Evolutionary conservation across 1,139 yeast species (phyloP).

Genomic region (Blastobotrys persicus): DNA sequence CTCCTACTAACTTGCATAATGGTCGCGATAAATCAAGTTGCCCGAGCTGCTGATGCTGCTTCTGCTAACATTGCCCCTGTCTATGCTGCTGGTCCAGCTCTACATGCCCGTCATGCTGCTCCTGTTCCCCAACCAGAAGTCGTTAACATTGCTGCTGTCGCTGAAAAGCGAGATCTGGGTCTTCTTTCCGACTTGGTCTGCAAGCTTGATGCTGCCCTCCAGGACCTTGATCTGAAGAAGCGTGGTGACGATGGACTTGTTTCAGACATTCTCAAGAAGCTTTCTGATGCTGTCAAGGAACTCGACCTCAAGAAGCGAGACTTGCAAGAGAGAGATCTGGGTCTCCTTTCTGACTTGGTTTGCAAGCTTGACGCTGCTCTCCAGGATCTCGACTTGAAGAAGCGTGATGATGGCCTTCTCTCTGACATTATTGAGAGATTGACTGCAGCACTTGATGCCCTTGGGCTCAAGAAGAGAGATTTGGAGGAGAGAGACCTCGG

Average conservation of each 20-base stretch:
- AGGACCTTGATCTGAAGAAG: not conserved
- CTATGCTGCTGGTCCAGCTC: not conserved
- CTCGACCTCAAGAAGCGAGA: not conserved
- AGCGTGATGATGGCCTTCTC: not conserved
- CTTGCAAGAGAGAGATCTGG: not conserved
- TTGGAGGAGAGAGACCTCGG: not conserved
- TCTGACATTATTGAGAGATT: not conserved
- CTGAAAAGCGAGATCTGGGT: constrained; percentile 1
- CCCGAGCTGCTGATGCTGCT: not conserved
- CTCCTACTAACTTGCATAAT: constrained; percentile 6
- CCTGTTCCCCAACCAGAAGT: not conserved
- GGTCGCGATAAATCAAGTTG: constrained; percentile 6
- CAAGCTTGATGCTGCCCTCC: not conserved
- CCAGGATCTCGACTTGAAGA: not conserved
- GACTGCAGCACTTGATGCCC: not conserved
- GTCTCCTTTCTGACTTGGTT: not conserved
- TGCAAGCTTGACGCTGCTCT: constrained; percentile 4
- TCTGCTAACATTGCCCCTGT: constrained; percentile 1
- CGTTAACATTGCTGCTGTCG: not conserved
- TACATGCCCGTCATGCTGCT: constrained; percentile 5
- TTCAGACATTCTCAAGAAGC: constrained; percentile 1
- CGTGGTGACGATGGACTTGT: not conserved
- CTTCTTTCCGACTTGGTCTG: not conserved
- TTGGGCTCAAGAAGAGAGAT: not conserved
- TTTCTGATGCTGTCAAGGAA: not conserved